phyloP scores from a whole-genome alignment of 148 eudicot genomes.

The Rhododendron simsii region DNA sequence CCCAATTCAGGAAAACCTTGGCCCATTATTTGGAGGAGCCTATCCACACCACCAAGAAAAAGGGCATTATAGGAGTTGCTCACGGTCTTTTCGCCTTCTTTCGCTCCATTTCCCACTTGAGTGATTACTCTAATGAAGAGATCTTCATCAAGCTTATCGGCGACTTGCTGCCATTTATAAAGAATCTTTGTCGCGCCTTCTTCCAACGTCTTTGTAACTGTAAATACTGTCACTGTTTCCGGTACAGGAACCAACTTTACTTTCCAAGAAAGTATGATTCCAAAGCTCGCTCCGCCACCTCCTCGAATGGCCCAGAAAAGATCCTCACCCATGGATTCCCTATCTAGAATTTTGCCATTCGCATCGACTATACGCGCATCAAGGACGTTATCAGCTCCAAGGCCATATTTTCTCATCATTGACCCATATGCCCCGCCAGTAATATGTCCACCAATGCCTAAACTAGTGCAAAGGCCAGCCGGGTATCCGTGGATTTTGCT shows the following conservation, averaged over 20 bases:
- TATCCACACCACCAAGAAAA: not conserved
- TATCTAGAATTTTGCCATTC: not conserved
- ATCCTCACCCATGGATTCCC: conserved; percentile 4
- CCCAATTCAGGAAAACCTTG: not conserved
- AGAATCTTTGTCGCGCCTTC: conserved; percentile 1
- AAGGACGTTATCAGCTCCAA: not conserved
- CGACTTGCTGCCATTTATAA: not conserved
- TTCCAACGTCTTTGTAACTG: not conserved
- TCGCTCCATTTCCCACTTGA: not conserved
- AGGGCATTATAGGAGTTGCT: not conserved
- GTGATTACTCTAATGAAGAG: not conserved
- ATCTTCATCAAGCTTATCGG: not conserved
- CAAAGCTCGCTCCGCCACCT: not conserved
- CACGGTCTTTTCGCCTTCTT: not conserved
- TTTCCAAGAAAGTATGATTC: not conserved
- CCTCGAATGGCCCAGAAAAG: not conserved
- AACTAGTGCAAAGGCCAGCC: not conserved
- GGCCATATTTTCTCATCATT: conserved; percentile 1
- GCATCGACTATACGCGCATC: not conserved
- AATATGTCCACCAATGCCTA: not conserved
- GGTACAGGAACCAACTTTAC: not conserved
- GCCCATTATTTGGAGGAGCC: not conserved
- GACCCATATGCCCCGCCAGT: not conserved
- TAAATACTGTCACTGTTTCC: not conserved
- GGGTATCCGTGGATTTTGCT: not conserved